These are phyloP conservation scores for Trichosporon sp. DNA, from an alignment of 1,284 basidiomycete genomes.

Conservation along the genomic window DNA sequence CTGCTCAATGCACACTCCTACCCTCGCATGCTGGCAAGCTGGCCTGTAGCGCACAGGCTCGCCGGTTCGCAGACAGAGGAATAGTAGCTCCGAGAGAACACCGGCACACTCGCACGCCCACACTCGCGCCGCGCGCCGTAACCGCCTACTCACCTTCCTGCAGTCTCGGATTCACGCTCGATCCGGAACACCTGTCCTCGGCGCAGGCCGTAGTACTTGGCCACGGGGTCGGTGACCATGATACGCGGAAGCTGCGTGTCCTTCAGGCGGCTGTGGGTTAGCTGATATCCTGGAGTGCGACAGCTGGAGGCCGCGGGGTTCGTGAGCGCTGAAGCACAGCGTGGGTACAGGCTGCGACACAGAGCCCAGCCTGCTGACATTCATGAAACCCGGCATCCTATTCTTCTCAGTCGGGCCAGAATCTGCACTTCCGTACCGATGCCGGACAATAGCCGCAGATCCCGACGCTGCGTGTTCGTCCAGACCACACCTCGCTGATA, in stretches of 20 bases:
- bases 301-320: no score
- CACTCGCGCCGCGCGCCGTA: background rate
- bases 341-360: no score
- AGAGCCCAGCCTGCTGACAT: no score
- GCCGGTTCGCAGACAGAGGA: no score
- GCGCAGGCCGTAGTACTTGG: constrained; percentile 91
- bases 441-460: background rate
- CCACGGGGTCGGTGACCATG: constrained; percentile 91
- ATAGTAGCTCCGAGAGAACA: no score
- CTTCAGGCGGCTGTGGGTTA: constrained; percentile 72
- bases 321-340: no score
- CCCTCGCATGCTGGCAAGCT: no score
- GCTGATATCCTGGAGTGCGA: background rate
- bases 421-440: no score
- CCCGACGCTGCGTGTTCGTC: background rate
- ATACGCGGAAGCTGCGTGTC: constrained; percentile 98
- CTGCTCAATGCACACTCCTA: no score
- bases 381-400: no score
- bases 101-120: background rate
- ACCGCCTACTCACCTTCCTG: constrained; percentile 63
- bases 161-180: constrained; percentile 92
- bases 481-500: constrained; percentile 24
- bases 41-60: no score
- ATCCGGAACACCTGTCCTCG: constrained; percentile 98
- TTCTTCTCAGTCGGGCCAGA: no score